Evolutionary conservation across 2,329 filamentous ascomycete species (phyloP), one percentile per base, ranked within the genome.

Genomic region (Aspergillus fumigatus): DNA sequence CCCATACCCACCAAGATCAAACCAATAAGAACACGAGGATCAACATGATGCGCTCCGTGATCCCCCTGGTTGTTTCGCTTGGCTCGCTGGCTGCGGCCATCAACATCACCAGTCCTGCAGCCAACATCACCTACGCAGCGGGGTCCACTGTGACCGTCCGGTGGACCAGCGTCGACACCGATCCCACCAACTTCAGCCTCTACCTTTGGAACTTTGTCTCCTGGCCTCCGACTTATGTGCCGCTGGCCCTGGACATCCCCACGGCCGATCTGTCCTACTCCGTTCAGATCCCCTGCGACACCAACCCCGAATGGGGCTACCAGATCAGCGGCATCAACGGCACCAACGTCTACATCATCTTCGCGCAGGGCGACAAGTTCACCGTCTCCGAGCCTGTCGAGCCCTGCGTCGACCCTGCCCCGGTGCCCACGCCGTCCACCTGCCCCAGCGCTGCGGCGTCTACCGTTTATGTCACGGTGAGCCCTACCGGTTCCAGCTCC

Each of bases 251-350:
- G 29, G 62, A 73, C 58, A 64, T 77, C 32, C 67, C 70, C 32
- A 72, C 73, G 11, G 55, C 64, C 19, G 64, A 68, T 47, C 70
- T 68, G 48, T 61, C 65, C 55, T 53, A 60, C 61, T 60, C 67
- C n/a, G 73, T 77, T 50, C 66, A 69, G 4, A 66, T 78, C 23
- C 75, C 75, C 19, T 78, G 75, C 62, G 65, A 70, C 53, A 65
- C 70, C 41, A 61, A 65, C 55, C 65, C 63, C 51, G 71, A 70
- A 54, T 72, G 65, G 53, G 75, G 75, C 17, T 78, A 72, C 67
- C 75, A 77, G 61, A 73, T 78, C 66, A 77, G 76, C 61, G 75
- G 73, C 60, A 76, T 78, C 67, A 77, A 77, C 68, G 75, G 75
- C 60, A 77, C 75, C 61, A 77, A 78, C 63, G 70, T 75, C 60